Conservation (phyloP, 805 yeast species). For the Pichia membranifaciens region DNA sequence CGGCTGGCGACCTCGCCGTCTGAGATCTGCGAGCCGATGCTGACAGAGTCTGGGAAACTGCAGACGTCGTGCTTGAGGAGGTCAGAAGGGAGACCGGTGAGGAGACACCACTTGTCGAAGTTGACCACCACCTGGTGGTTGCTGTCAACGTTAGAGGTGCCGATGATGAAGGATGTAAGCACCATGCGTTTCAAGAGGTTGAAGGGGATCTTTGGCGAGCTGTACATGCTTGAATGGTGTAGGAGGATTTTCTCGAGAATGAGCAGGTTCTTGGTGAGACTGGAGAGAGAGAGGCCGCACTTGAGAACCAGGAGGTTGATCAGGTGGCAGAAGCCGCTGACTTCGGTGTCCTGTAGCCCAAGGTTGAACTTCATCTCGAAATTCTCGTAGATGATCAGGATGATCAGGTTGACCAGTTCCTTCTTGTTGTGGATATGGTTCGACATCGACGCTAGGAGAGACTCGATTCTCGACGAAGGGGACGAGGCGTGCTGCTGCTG, state of each 20-base stretch:
- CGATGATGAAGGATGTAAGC: conserved; percentile 14
- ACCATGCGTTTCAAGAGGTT: conserved; percentile 10
- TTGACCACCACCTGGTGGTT: conserved; percentile 1
- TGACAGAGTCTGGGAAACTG: conserved; percentile 1
- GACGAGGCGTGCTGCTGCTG: not conserved
- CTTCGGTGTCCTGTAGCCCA: not conserved
- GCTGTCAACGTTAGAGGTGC: conserved; percentile 1
- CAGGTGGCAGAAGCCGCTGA: not conserved
- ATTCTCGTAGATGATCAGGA: conserved; percentile 5
- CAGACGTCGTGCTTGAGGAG: conserved; percentile 8
- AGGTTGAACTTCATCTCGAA: conserved; percentile 6
- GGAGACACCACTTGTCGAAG: conserved; percentile 14
- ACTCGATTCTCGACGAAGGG: no score
- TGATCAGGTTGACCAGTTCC: conserved; percentile 6
- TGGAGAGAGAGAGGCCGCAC: conserved; percentile 1
- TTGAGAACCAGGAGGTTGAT: not conserved
- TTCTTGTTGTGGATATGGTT: not conserved
- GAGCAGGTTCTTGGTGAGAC: not conserved
- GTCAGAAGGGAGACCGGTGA: conserved; percentile 16
- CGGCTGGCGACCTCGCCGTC: conserved; percentile 10
- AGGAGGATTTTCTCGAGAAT: not conserved
- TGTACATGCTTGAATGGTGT: not conserved
- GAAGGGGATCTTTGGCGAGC: not conserved
- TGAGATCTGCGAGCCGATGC: conserved; percentile 3
- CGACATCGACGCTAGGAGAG: no score